phyloP scores from a whole-genome alignment of 805 yeast genomes.

The Starmerella potacharoeniae region DNA sequence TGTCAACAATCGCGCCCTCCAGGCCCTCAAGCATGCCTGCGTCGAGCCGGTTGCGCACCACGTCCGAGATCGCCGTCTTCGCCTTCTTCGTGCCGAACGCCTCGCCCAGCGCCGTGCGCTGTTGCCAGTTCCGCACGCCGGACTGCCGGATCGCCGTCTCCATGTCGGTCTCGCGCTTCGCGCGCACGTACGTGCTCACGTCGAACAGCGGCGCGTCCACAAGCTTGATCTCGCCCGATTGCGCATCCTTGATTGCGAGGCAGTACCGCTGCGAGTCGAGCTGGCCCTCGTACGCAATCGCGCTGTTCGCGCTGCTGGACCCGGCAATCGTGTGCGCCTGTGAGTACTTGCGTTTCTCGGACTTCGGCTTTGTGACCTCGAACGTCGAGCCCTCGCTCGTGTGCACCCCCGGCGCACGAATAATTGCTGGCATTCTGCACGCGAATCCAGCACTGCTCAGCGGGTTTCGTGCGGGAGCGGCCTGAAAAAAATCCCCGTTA shows the following conservation, averaged over 20 bases:
- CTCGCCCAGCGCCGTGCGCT: constrained; percentile 81
- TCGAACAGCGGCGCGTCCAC: constrained; percentile 52
- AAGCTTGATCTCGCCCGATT: constrained; percentile 51
- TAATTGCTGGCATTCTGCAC: constrained; percentile 36
- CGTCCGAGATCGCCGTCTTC: constrained; percentile 72
- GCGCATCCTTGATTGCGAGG: constrained; percentile 67
- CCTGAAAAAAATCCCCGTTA: neutral
- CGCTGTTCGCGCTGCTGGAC: constrained; percentile 41
- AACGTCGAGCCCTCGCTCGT: constrained; percentile 49
- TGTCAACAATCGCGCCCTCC: constrained; percentile 72
- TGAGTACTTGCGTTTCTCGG: constrained; percentile 32
- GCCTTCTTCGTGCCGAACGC: constrained; percentile 97
- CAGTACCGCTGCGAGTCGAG: constrained; percentile 40
- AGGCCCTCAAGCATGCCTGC: constrained; percentile 63
- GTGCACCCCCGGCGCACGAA: constrained; percentile 69
- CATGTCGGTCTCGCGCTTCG: constrained; percentile 41
- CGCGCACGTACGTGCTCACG: constrained; percentile 51
- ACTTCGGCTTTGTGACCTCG: constrained; percentile 39
- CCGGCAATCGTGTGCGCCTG: constrained; percentile 47
- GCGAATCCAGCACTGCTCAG: neutral
- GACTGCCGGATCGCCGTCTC: constrained; percentile 58
- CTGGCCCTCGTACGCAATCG: constrained; percentile 60
- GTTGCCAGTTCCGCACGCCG: constrained; percentile 37
- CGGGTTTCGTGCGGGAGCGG: neutral
- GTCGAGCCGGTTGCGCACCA: constrained; percentile 77